Evolutionary conservation across 148 eudicot genomes (phyloP).

Genomic region (Talinum fruticosum): DNA sequence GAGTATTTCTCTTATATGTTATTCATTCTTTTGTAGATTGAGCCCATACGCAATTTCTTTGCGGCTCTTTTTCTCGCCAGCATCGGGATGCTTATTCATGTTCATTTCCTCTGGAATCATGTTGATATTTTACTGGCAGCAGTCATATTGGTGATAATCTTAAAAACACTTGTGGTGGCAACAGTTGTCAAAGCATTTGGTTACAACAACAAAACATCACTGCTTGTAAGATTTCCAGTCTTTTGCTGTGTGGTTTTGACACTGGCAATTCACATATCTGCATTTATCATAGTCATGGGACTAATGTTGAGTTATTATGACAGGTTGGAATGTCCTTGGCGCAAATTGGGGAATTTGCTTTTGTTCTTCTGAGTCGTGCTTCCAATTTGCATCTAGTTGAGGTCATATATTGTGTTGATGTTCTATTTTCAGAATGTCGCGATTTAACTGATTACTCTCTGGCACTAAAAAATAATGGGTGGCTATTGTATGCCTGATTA

Average conservation of each 20-base stretch:
- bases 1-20: neutral
- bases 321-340: conserved; percentile 98
- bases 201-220: conserved; percentile 76
- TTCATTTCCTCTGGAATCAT: conserved; percentile 98
- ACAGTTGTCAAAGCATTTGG: conserved; percentile 84
- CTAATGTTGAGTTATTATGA: conserved; percentile 15
- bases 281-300: neutral
- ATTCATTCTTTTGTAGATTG: conserved; percentile 54
- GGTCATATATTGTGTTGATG: conserved; percentile 40
- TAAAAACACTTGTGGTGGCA: conserved; percentile 75
- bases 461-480: neutral
- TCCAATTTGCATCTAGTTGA: conserved; percentile 94
- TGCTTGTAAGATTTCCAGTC: conserved; percentile 59
- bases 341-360: conserved; percentile 93
- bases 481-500: neutral
- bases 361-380: conserved; percentile 96
- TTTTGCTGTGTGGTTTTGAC: neutral
- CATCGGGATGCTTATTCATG: conserved; percentile 98
- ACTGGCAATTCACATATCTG: neutral
- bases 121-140: conserved; percentile 91
- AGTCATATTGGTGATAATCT: conserved; percentile 73
- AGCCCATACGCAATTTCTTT: conserved; percentile 97
- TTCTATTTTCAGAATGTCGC: neutral
- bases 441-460: neutral
- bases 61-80: conserved; percentile 98